Percentiles rank a stretch among this genome's conserved stretches.
Conservation (phyloP, 371 early-diverging fungal species). For the Rhizopus arrhizus region DNA sequence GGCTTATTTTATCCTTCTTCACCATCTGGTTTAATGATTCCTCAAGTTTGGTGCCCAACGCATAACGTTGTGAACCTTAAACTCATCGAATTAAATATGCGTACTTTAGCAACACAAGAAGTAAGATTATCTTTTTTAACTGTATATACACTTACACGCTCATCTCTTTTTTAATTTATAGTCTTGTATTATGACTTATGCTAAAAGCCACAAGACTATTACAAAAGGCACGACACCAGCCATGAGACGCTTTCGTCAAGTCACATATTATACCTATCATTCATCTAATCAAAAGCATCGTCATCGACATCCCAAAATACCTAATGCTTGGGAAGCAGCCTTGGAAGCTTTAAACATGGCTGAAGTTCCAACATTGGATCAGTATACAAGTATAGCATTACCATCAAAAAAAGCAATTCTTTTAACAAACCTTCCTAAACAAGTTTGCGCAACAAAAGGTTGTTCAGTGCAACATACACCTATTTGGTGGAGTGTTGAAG, state of each 20-base stretch:
- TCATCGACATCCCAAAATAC: constrained; percentile 10
- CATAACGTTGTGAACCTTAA: constrained; percentile 34
- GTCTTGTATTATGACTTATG: constrained; percentile 33
- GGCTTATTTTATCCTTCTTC: constrained; percentile 25
- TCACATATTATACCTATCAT: neutral
- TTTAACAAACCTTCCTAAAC: neutral
- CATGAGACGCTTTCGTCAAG: constrained; percentile 28
- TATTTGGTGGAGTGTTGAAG: constrained; percentile 21
- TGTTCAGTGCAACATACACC: constrained; percentile 21
- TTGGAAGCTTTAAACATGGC: constrained; percentile 15
- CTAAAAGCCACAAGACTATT: constrained; percentile 32
- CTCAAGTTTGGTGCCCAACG: constrained; percentile 56
- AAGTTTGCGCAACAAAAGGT: constrained; percentile 6
- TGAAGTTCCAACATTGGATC: constrained; percentile 2
- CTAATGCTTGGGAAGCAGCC: constrained; percentile 16
- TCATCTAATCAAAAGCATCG: neutral
- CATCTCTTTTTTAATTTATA: constrained; percentile 7
- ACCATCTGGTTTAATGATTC: constrained; percentile 52
- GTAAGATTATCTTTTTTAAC: constrained; percentile 17
- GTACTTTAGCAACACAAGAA: constrained; percentile 24
- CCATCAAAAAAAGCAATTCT: neutral
- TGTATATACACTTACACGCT: neutral
- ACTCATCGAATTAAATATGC: constrained; percentile 23
- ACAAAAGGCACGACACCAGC: constrained; percentile 41
- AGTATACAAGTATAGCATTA: neutral